phyloP scores from a whole-genome alignment of 2,329 filamentous ascomycete species.

The Calcarisporium arbuscula region DNA sequence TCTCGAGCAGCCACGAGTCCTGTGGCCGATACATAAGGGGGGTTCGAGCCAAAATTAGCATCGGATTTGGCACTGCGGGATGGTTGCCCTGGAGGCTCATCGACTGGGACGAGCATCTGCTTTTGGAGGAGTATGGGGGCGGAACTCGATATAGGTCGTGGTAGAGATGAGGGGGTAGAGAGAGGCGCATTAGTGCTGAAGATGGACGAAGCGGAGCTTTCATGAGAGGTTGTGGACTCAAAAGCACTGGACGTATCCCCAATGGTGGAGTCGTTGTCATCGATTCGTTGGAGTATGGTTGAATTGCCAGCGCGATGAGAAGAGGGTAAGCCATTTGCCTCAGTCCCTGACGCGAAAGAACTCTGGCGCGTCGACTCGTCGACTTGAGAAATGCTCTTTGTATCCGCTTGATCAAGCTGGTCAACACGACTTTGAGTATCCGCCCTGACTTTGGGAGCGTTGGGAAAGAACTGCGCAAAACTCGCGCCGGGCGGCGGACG shows the following conservation, averaged over 20 bases:
- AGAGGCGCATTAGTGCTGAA: too few relatives aligned
- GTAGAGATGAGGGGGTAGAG: too few relatives aligned
- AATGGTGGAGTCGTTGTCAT: slow-evolving; percentile 53
- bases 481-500: slow-evolving; percentile 66
- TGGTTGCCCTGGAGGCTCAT: slow-evolving; percentile 22
- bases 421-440: slow-evolving; percentile 33
- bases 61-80: slow-evolving; percentile 21
- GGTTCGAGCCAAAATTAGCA: slow-evolving; percentile 25
- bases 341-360: slow-evolving; percentile 16
- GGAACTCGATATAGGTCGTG: neutral
- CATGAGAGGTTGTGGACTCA: slow-evolving; percentile 66
- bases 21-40: slow-evolving; percentile 27
- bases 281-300: slow-evolving; percentile 25
- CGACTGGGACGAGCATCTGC: slow-evolving; percentile 40
- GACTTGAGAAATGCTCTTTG: slow-evolving; percentile 17
- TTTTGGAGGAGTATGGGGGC: neutral
- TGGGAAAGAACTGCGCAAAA: slow-evolving; percentile 82
- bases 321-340: slow-evolving; percentile 16
- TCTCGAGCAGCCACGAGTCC: slow-evolving; percentile 52
- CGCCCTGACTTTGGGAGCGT: slow-evolving; percentile 60
- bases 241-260: slow-evolving; percentile 65
- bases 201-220: slow-evolving; percentile 64
- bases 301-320: slow-evolving; percentile 14
- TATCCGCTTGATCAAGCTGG: too few relatives aligned
- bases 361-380: slow-evolving; percentile 17